Evolutionary conservation across 2,329 filamentous ascomycete species (phyloP), one percentile per base, ranked within the genome.

Genomic region (Dactylella cylindrospora): DNA sequence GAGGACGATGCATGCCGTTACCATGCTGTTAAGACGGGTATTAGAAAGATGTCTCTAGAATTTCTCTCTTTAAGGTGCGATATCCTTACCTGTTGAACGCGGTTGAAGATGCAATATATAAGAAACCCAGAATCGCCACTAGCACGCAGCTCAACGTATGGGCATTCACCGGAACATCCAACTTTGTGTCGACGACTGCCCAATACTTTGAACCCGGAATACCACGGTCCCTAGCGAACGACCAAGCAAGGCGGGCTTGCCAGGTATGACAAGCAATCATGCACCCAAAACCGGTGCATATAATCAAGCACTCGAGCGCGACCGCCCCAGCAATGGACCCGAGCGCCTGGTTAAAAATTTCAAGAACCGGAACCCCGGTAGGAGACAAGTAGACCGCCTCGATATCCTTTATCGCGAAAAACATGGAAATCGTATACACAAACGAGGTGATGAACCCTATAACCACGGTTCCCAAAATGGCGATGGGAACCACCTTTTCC

Each of bases 331-430:
- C 74, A 1, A 70, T 70, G 1, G 71, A 72, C 10, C 70, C 66
- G 2, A 74, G 75, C 3, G 74, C 76, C 64, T 77, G 75, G 7
- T 72, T 71, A 67, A 77, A 78, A 2, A 78, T 72, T 67, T 77
- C 76, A 3, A 74, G 71, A 12, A 77, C 70, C 0, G 76, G 76
- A 5, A 77, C 71, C 1, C 73, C 73, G 5, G 75, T 77, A 44
- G 71, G 71, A 5, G 70, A 71, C n/a, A 65, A 64, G 47, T 74
- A 71, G 0, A 80, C 71, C 1, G 71, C 72, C 32, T 72, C 68
- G 43, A 77, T 77, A 66, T 79, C 74, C 38, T 77, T 75, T 39
- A 79, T 75, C 1, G 74, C 76, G 66, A 78, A 80, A 73, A 80
- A 79, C 43, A 80, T 74, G 5, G 73, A 72, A 22, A 80, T 72